phyloP scores from a whole-genome alignment of 176 grass and related monocot species.

The Oryza meridionalis region DNA sequence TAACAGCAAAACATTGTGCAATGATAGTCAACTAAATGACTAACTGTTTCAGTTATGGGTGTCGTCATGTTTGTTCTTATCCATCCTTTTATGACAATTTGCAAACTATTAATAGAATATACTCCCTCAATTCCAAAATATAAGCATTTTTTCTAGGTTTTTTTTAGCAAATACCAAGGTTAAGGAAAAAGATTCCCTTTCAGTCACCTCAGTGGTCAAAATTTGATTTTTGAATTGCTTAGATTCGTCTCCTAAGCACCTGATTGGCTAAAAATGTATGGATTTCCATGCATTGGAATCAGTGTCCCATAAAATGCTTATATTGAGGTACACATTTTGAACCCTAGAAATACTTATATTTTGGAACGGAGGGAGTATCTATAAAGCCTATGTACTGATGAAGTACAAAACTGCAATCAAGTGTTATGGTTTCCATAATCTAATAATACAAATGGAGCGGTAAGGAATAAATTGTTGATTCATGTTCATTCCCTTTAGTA shows the following conservation, averaged over 20 bases:
- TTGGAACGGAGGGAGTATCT: background rate
- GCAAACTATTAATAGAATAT: background rate
- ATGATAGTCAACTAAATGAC: background rate
- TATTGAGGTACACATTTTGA: too few species aligned
- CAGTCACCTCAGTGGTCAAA: too few species aligned
- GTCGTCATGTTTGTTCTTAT: background rate
- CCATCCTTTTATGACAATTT: conserved; percentile 2
- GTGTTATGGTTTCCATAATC: background rate
- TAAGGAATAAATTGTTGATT: background rate
- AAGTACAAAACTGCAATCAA: conserved; percentile 11
- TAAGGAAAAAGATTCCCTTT: too few species aligned
- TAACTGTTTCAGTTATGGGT: background rate
- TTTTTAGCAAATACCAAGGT: too few species aligned
- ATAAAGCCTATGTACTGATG: background rate
- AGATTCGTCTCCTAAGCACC: too few species aligned
- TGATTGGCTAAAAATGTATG: too few species aligned
- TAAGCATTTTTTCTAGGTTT: too few species aligned
- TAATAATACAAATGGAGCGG: background rate
- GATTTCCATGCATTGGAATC: too few species aligned
- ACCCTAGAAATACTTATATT: too few species aligned
- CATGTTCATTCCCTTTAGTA: background rate
- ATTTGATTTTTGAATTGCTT: too few species aligned
- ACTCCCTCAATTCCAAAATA: too few species aligned
- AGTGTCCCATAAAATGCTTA: too few species aligned
- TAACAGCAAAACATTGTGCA: background rate